Conservation (phyloP, 108 stramenopile species). For the Fragilaria crotonensis region DNA sequence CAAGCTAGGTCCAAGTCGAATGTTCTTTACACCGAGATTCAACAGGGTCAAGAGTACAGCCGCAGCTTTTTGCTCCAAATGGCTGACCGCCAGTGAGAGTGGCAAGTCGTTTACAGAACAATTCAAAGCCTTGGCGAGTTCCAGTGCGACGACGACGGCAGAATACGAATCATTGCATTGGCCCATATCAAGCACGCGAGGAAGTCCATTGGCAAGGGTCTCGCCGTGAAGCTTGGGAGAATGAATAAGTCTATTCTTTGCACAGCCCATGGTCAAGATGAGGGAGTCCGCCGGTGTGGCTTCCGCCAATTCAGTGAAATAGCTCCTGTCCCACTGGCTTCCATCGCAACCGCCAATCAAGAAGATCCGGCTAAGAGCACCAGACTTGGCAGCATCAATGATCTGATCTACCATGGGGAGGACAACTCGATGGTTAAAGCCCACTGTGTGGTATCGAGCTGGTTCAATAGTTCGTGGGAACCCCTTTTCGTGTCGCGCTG, state of each 20-base stretch:
- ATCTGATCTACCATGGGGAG: slow-evolving; percentile 63
- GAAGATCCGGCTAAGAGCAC: slow-evolving; percentile 59
- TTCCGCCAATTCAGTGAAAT: slow-evolving; percentile 72
- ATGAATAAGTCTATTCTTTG: slow-evolving; percentile 70
- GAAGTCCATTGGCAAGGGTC: slow-evolving; percentile 60
- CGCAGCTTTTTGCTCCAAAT: slow-evolving; percentile 86
- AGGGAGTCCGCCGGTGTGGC: slow-evolving; percentile 61
- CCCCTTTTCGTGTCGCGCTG: slow-evolving; percentile 56
- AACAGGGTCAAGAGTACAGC: slow-evolving; percentile 72
- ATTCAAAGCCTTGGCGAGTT: slow-evolving; percentile 69
- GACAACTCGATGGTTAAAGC: slow-evolving; percentile 78
- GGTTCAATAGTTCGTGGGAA: slow-evolving; percentile 55
- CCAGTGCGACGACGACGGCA: slow-evolving; percentile 73
- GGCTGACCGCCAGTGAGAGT: slow-evolving; percentile 34
- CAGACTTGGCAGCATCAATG: slow-evolving; percentile 57
- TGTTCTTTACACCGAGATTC: slow-evolving; percentile 72
- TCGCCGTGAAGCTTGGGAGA: slow-evolving; percentile 33
- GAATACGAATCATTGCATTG: slow-evolving; percentile 82
- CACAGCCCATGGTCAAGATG: slow-evolving; percentile 77
- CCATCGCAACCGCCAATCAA: slow-evolving; percentile 86
- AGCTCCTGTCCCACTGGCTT: slow-evolving; percentile 65
- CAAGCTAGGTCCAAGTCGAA: slow-evolving; percentile 64
- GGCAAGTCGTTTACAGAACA: slow-evolving; percentile 76
- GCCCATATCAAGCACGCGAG: slow-evolving; percentile 80
- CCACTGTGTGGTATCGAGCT: slow-evolving; percentile 51